Evolutionary conservation across 805 yeast genomes (phyloP), one percentile per base, ranked within the genome.

Genomic region (Saccharomycopsis sp.): DNA sequence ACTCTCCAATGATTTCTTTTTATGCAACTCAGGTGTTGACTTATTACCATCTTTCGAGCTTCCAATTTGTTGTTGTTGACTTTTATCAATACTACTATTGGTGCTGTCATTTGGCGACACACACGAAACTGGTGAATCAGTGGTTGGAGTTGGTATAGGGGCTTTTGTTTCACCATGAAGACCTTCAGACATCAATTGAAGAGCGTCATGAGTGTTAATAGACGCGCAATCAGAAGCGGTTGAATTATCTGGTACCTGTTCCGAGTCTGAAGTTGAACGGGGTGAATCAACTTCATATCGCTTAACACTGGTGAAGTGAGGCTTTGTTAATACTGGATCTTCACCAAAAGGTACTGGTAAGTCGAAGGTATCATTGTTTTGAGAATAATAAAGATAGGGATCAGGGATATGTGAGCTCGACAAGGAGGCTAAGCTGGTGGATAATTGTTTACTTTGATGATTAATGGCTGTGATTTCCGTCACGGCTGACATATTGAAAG

Each of bases 121-220:
- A 1, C 27, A 17, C 6, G 39, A 27, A 5, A 44, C 35, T 13
- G 46, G 47, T 2, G 43, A 36, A 9, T 37, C 41, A 4, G 41
- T 23, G 13, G 8, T 17, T 24, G 52, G 50, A 14, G 41, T 46
- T 16, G 50, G 47, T 13, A 21, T 35, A 17, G 51, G 49, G 4
- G 38, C 47, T 29, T 41, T 22, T 6, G 20, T 38, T 21, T 44
- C 49, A 13, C 46, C 45, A 38, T 48, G 45, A 11, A 49, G 34
- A 4, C 52, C 52, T 14, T 41, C 24, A 2, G 38, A 16, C 5
- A 49, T 46, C 24, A 49, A 31, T 22, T 40, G 31, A 6, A 49
- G 28, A 17, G 52, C 52, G 28, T 49, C 52, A 4, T 33, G 36
- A n/a, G 52, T 49, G 27, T 45, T 43, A 21, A 49, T 49, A 11